Base-by-base conservation (phyloP, 2,329 filamentous ascomycete species). In the Huntiella omanensis region DNA sequence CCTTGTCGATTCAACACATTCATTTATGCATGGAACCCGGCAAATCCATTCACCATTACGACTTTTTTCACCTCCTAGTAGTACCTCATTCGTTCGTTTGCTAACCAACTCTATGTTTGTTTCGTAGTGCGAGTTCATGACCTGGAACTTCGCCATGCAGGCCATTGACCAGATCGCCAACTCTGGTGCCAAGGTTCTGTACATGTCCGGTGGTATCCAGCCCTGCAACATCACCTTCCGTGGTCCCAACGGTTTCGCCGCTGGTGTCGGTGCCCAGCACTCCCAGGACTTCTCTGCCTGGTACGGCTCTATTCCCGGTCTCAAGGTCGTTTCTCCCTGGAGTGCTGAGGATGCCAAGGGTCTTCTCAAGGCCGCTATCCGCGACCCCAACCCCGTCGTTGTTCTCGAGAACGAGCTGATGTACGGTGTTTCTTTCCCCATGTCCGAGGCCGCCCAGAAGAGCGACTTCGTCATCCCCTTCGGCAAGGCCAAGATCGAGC, bases 101-200 rank as follows among this genome's bases (percentile, higher is more conserved):
- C 49, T 47, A 43, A 51, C 39, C 17, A 28, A 7, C 15, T 38
- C 3, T 49, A 40, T 17, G 42, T n/a, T 34, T 17, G 19, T 48
- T 43, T 35, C n/a, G 6, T 54, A 91, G 84, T 91, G 83, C 75
- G 91, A 98, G 71, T 98, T 98, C 75, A 98, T 98, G 91, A 98
- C 91, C 59, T 96, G 94, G 78, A 98, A 98, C 77, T 96, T 96
- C 63, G 88, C 91, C 65, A 98, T 98, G 91, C 91, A 98, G 71
- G 85, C 91, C 62, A 98, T 98, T 65, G 91, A 98, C 64, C 91
- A 98, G 65, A 84, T 98, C 62, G 87, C 98, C 77, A 98, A 98
- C 78, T 96, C 88, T 43, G 91, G 74, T 56, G 91, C 86, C 60
- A 98, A 98, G 75, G 98, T 91, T 49, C 88, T 98, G 61, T 98